A percentile compares a stretch with the other conserved stretches of the same genome.
These are phyloP conservation scores for Camellia sinensis DNA, from an alignment of 148 eudicot genomes.

Conservation along the genomic window DNA sequence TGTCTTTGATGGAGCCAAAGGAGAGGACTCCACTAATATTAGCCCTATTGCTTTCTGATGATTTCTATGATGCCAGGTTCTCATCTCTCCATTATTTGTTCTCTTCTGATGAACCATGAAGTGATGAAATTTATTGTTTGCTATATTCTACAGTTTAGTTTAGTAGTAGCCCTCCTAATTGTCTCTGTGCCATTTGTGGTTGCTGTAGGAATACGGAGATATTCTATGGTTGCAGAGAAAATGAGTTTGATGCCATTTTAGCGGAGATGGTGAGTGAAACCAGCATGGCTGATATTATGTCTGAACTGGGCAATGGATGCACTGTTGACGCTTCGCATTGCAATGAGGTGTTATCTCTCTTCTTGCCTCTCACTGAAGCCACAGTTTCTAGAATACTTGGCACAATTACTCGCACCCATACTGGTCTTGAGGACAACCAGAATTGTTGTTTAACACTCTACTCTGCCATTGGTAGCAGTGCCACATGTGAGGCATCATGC, in stretches of 20 bases:
- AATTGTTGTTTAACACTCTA: slow-evolving; percentile 8
- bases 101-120: neutral
- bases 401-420: slow-evolving; percentile 12
- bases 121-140: neutral
- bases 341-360: slow-evolving; percentile 22
- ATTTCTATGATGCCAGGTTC: neutral
- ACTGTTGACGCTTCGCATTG: slow-evolving; percentile 11
- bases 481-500: neutral
- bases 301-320: slow-evolving; percentile 19
- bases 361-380: slow-evolving; percentile 17
- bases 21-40: slow-evolving; percentile 3
- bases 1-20: slow-evolving; percentile 9
- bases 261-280: slow-evolving; percentile 13
- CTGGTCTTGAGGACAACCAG: slow-evolving; percentile 15
- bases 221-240: neutral
- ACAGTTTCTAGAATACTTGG: slow-evolving; percentile 19
- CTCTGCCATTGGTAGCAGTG: slow-evolving; percentile 5
- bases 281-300: slow-evolving; percentile 13
- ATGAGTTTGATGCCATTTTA: slow-evolving; percentile 12
- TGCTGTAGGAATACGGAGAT: neutral
- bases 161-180: neutral
- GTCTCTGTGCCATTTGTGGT: neutral
- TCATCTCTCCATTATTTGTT: neutral
- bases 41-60: slow-evolving; percentile 14
- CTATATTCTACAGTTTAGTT: neutral